Conservation (phyloP, 192 early-diverging fungal genomes). For the Lobosporangium transversale region DNA sequence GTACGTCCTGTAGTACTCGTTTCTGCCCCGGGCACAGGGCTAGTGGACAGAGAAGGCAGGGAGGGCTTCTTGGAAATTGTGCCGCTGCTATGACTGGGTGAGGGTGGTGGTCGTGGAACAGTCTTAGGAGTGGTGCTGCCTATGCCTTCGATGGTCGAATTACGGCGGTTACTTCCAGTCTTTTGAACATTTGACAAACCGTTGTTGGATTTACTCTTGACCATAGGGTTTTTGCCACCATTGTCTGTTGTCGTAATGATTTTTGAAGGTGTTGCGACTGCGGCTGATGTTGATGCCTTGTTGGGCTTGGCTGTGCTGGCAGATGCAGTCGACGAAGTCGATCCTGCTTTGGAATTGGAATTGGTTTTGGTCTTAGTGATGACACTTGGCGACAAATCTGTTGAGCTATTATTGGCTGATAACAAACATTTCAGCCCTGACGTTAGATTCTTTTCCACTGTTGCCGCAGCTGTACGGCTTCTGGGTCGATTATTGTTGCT, state of each 20-base stretch:
- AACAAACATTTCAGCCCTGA: constrained; percentile 5
- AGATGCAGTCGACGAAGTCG: not conserved
- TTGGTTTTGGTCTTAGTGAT: constrained; percentile 10
- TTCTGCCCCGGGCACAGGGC: not conserved
- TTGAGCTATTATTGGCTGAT: not conserved
- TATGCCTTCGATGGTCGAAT: not conserved
- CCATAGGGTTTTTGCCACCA: not conserved
- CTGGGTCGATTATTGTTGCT: constrained; percentile 2
- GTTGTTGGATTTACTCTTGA: not conserved
- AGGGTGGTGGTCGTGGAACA: not conserved
- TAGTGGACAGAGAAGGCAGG: not conserved
- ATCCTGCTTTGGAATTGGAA: not conserved
- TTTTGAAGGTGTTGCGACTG: not conserved
- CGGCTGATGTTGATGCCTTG: not conserved
- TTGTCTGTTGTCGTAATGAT: not conserved
- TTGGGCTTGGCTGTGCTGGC: not conserved
- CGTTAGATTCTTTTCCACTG: constrained; percentile 4
- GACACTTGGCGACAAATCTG: not conserved
- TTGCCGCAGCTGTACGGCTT: constrained; percentile 3
- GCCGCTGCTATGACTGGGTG: not conserved
- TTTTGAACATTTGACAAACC: not conserved
- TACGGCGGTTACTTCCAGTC: not conserved
- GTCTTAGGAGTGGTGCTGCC: not conserved
- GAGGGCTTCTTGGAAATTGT: not conserved
- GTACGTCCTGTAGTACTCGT: not conserved